Evolutionary conservation across 176 grass and related monocot genomes (phyloP), one percentile per base, ranked within the genome.

Genomic region (Avena insularis): DNA sequence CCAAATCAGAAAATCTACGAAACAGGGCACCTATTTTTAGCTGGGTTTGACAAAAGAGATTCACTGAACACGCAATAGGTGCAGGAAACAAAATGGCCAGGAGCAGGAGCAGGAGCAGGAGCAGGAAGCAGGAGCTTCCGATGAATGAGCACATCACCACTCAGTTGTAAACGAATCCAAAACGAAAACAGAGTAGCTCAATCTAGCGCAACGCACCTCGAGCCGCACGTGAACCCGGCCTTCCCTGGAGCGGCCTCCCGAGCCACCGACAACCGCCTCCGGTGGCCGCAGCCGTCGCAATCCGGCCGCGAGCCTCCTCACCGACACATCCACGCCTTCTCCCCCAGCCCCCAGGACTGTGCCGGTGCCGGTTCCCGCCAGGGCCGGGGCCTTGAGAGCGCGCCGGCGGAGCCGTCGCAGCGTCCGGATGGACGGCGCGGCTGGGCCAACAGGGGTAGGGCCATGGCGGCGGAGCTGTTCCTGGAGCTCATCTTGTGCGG

Each of bases 211-310:
- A 38, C 81, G 6, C 75, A 95, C 93, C 93, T 92, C 86, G 64
- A 86, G 74, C 7, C 93, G 88, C 19, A 89, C 80, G 77, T 85
- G 90, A 65, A 87, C 90, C 53, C 91, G 77, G 62, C 79, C 84
- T 33, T 84, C 84, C 56, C 17, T 79, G 8, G 11, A 78, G 40
- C 19, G 78, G 11, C 63, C 88, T 2, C 5, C 29, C 50, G 50
- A 50, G n/a, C 71, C 64, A 0, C 91, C 80, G 0, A 58, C 60
- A 0, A 90, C 93, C 9, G 85, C 88, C 74, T 93, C 96, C 56
- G 90, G 91, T 21, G 93, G 95, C 11, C 91, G 90, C 43, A 98
- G 79, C 9, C 90, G 88, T 93, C 95, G 95, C 14, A 98, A 86
- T 11, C 91, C 91, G 6, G 91, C 91, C 0, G 93, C 95, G 43